phyloP scores from a whole-genome alignment of 2,329 filamentous ascomycete genomes.

The Epichloe hybrida region DNA sequence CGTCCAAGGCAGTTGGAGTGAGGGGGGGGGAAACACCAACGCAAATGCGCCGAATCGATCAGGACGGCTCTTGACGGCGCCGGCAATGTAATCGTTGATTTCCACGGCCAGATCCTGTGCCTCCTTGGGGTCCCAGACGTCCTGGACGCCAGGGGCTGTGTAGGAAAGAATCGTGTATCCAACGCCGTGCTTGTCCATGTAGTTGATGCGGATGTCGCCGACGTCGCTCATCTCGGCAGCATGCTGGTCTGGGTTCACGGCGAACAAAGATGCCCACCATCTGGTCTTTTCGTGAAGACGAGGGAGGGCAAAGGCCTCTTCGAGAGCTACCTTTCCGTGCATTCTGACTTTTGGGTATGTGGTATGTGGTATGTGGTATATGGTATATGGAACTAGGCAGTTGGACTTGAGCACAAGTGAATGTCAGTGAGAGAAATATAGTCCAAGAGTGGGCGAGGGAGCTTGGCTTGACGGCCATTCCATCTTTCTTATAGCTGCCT shows the following conservation, averaged over 20 bases:
- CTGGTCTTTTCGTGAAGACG: conserved; percentile 42
- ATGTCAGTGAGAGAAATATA: no score
- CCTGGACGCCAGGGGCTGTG: conserved; percentile 35
- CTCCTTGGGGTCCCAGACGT: conserved; percentile 26
- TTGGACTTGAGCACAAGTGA: no score
- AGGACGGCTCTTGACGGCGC: conserved; percentile 22
- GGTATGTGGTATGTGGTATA: no score
- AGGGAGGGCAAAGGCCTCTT: conserved; percentile 49
- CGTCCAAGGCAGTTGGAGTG: not conserved
- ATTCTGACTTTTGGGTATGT: conserved; percentile 19
- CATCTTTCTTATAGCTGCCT: no score
- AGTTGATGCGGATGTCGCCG: conserved; percentile 25
- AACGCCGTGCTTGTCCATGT: conserved; percentile 32
- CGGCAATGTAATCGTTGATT: conserved; percentile 28
- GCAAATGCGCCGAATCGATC: conserved; percentile 34
- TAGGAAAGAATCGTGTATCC: conserved; percentile 35
- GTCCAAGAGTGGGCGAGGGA: no score
- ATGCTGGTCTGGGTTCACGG: conserved; percentile 44
- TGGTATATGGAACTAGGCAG: no score
- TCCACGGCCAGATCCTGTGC: conserved; percentile 28
- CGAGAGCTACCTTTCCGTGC: conserved; percentile 47
- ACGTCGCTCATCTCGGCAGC: conserved; percentile 37
- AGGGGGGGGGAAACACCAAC: conserved; percentile 11
- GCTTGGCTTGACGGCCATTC: no score
- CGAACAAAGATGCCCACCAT: conserved; percentile 49